phyloP scores from a whole-genome alignment of 345 rosid species.

The Camelina hispida region DNA sequence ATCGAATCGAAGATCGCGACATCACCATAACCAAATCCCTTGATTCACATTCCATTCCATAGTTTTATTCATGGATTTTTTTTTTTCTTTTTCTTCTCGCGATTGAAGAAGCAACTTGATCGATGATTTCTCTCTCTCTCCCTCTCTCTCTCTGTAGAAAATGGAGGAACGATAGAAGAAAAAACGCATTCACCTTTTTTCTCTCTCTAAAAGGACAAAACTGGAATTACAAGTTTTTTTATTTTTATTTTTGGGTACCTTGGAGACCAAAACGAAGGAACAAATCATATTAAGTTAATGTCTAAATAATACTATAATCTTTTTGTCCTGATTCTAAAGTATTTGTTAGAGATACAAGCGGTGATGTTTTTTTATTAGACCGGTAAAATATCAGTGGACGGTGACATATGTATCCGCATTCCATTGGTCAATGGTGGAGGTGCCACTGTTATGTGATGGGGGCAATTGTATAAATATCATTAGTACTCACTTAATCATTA shows the following conservation, averaged over 20 bases:
- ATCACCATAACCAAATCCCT: constrained; percentile 28
- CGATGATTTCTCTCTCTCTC: constrained; percentile 34
- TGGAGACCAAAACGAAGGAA: constrained; percentile 46
- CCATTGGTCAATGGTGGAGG: constrained; percentile 43
- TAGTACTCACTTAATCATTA: constrained; percentile 24
- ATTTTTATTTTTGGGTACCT: not conserved
- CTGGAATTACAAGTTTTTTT: constrained; percentile 25
- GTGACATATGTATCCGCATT: not conserved
- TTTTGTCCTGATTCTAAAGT: constrained; percentile 33
- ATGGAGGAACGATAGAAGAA: constrained; percentile 45
- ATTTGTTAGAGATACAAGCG: constrained; percentile 18
- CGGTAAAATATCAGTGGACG: constrained; percentile 20
- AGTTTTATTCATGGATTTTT: constrained; percentile 36
- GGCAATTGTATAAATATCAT: constrained; percentile 31
- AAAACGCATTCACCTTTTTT: constrained; percentile 40
- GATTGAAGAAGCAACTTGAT: constrained; percentile 43
- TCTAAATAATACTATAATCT: constrained; percentile 35
- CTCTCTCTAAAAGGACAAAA: constrained; percentile 48
- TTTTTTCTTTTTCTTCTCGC: constrained; percentile 1
- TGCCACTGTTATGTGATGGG: constrained; percentile 36
- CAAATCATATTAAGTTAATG: constrained; percentile 42
- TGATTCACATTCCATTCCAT: constrained; percentile 48
- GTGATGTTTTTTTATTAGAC: constrained; percentile 22
- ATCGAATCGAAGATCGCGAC: constrained; percentile 54
- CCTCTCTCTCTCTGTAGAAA: constrained; percentile 27